phyloP scores from a whole-genome alignment of 2,329 filamentous ascomycete genomes.

The Hypoxylon sp. region DNA sequence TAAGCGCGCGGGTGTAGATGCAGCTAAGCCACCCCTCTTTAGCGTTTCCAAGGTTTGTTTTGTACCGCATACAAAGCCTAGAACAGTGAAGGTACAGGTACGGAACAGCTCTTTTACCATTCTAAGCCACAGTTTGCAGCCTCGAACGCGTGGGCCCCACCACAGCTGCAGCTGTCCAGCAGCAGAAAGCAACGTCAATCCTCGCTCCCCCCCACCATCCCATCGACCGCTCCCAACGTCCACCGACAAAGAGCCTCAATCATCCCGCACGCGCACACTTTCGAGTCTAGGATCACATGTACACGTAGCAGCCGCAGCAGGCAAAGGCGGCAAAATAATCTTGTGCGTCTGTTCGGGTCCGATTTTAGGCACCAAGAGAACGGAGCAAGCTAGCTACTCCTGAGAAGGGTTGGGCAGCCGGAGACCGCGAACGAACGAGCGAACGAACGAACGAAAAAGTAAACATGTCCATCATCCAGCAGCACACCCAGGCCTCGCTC shows the following conservation, averaged over 20 bases:
- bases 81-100: constrained; percentile 20
- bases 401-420: constrained; percentile 36
- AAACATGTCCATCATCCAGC: constrained; percentile 76
- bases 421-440: constrained; percentile 11
- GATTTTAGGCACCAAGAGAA: constrained; percentile 32
- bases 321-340: constrained; percentile 26
- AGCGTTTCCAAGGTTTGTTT: not conserved
- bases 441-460: constrained; percentile 6
- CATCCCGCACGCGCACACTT: constrained; percentile 12
- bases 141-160: constrained; percentile 26
- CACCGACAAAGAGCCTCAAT: constrained; percentile 43
- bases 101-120: constrained; percentile 5
- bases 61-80: constrained; percentile 21
- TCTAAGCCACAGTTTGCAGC: constrained; percentile 42
- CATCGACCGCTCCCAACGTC: constrained; percentile 29
- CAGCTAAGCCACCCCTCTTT: constrained; percentile 40
- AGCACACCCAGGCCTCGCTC: constrained; percentile 72
- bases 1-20: constrained; percentile 37
- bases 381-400: not conserved
- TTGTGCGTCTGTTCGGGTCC: constrained; percentile 2
- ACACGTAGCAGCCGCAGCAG: constrained; percentile 40
- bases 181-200: constrained; percentile 43
- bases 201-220: constrained; percentile 37
- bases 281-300: constrained; percentile 27
- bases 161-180: constrained; percentile 38